Conservation (phyloP, 352 stramenopile species). For the Globisporangium solare region DNA sequence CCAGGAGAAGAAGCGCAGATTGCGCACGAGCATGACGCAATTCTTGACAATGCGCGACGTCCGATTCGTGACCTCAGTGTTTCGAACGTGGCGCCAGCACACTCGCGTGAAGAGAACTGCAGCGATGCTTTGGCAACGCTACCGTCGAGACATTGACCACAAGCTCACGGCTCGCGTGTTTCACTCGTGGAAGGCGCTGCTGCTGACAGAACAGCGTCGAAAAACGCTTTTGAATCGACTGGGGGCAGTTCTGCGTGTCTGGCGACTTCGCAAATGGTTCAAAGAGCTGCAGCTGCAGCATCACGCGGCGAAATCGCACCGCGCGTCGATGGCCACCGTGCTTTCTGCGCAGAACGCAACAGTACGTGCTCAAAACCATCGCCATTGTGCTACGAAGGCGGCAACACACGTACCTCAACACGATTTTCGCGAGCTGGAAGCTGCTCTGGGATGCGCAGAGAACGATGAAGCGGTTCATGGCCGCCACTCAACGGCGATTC, state of each 20-base stretch:
- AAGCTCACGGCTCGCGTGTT: neutral
- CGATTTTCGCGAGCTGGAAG: conserved; percentile 12
- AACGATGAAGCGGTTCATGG: too few relatives aligned
- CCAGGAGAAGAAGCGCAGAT: neutral
- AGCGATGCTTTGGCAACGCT: neutral
- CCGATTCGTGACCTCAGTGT: neutral
- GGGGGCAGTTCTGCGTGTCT: conserved; percentile 5
- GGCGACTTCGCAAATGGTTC: conserved; percentile 18
- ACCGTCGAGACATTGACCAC: neutral
- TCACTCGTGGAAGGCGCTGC: conserved; percentile 12
- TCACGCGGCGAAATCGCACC: conserved; percentile 18
- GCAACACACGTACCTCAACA: conserved; percentile 14
- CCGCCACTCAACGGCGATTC: too few relatives aligned
- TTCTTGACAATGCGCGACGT: neutral
- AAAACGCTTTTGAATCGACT: too few relatives aligned
- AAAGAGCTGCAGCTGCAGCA: conserved; percentile 3
- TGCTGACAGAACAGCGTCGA: neutral
- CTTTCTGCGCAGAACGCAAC: conserved; percentile 26
- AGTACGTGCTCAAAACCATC: conserved; percentile 19
- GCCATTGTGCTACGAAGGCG: conserved; percentile 16
- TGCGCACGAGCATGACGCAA: neutral
- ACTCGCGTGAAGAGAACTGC: neutral
- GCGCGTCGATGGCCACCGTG: conserved; percentile 31
- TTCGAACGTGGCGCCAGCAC: conserved; percentile 1
- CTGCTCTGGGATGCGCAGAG: neutral